Conservation (phyloP, 2,329 filamentous ascomycete genomes). For the Colletotrichum brevisporum region DNA sequence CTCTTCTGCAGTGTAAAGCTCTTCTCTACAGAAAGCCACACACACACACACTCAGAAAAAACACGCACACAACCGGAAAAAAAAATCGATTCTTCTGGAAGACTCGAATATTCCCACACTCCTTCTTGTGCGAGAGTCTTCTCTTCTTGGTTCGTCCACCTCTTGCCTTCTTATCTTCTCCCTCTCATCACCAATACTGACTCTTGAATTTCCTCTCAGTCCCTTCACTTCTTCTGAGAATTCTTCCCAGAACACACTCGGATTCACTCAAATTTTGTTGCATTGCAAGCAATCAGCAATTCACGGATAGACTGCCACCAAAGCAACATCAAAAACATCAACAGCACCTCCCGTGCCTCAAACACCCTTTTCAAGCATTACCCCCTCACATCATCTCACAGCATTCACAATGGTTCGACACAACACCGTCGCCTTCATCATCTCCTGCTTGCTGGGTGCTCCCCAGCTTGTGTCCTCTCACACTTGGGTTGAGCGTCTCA, state of each 20-base stretch:
- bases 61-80: neutral
- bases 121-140: constrained; percentile 18
- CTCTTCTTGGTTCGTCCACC: constrained; percentile 27
- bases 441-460: constrained; percentile 47
- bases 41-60: constrained; percentile 6
- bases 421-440: constrained; percentile 45
- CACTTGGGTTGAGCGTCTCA: constrained; percentile 86
- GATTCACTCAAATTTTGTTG: neutral
- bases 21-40: constrained; percentile 1
- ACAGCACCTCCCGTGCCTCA: neutral
- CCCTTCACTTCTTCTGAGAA: constrained; percentile 11
- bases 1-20: no score
- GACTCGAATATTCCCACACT: constrained; percentile 19
- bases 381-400: constrained; percentile 6
- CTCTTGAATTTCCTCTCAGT: constrained; percentile 5
- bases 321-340: constrained; percentile 4
- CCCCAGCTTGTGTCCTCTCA: constrained; percentile 66
- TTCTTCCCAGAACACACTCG: neutral
- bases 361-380: constrained; percentile 1
- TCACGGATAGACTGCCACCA: neutral
- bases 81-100: constrained; percentile 35
- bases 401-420: constrained; percentile 32
- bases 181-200: constrained; percentile 21
- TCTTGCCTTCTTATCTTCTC: constrained; percentile 1
- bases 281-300: constrained; percentile 5